Conservation (phyloP, 371 early-diverging fungal species). For the Mucor piriformis region DNA sequence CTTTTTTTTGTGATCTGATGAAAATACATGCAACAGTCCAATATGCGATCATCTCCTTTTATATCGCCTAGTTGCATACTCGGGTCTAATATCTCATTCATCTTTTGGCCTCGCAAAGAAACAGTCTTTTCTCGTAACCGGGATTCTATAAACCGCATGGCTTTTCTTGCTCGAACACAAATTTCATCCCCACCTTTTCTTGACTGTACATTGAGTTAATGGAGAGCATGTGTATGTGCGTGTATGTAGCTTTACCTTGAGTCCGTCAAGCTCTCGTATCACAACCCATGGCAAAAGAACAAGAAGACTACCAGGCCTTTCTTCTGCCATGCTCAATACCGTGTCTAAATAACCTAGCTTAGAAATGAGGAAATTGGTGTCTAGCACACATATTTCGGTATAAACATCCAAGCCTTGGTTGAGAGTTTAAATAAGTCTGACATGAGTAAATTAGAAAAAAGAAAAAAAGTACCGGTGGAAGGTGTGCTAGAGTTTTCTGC, state of each 20-base stretch:
- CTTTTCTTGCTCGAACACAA: conserved; percentile 26
- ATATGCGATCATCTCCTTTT: conserved; percentile 41
- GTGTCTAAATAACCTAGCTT: conserved; percentile 34
- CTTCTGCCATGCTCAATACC: conserved; percentile 25
- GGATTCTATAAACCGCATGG: conserved; percentile 38
- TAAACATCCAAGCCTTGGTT: neutral
- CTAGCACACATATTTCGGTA: conserved; percentile 32
- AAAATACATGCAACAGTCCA: conserved; percentile 48
- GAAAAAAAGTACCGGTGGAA: too few relatives aligned
- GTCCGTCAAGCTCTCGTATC: conserved; percentile 39
- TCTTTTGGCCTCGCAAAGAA: conserved; percentile 38
- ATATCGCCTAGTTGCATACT: conserved; percentile 6
- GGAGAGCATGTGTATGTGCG: too few relatives aligned
- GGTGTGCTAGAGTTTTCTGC: too few relatives aligned
- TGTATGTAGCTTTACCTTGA: too few relatives aligned
- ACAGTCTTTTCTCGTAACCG: conserved; percentile 13
- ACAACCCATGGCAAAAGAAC: conserved; percentile 48
- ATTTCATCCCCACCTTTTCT: neutral
- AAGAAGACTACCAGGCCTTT: conserved; percentile 25
- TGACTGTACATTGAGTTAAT: neutral
- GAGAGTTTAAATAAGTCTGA: too few relatives aligned
- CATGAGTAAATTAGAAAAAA: too few relatives aligned
- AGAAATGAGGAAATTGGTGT: conserved; percentile 48
- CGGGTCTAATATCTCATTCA: conserved; percentile 24
- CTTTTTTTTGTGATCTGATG: conserved; percentile 11